Conservation (phyloP, 345 rosid species). For the Conringia planisiliqua region DNA sequence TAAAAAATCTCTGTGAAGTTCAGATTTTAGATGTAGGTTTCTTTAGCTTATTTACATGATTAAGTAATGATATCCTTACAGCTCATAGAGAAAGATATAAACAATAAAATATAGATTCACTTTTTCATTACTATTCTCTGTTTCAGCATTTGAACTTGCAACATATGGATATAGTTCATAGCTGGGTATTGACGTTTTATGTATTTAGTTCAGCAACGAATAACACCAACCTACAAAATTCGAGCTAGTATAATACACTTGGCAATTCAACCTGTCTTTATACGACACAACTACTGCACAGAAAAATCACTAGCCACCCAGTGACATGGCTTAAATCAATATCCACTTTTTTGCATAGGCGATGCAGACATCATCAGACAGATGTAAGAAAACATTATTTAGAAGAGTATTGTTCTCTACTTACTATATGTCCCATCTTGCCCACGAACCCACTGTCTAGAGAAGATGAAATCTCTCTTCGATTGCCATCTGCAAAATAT, state of each 20-base stretch:
- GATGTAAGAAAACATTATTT: not conserved
- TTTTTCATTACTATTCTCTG: not conserved
- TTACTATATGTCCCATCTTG: conserved; percentile 98
- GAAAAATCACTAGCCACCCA: not conserved
- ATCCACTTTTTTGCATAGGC: conserved; percentile 4
- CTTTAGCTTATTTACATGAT: not conserved
- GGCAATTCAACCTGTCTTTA: not conserved
- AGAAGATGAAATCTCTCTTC: conserved; percentile 88
- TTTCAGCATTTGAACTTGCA: conserved; percentile 2
- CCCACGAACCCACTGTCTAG: conserved; percentile 94
- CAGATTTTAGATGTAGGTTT: conserved; percentile 6
- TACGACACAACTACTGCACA: not conserved
- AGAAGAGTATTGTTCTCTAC: conserved; percentile 27
- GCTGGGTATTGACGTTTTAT: not conserved
- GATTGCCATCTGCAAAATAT: conserved; percentile 78
- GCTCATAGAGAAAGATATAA: not conserved
- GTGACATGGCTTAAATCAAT: not conserved
- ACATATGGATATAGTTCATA: not conserved
- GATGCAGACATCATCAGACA: conserved; percentile 6
- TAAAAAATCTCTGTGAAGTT: not conserved
- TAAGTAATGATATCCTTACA: not conserved
- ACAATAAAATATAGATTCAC: not conserved
- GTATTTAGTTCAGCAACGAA: not conserved
- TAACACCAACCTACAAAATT: not conserved
- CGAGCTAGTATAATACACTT: not conserved